phyloP scores from a whole-genome alignment of 2,329 filamentous ascomycete species.

The Metarhizium brunneum region DNA sequence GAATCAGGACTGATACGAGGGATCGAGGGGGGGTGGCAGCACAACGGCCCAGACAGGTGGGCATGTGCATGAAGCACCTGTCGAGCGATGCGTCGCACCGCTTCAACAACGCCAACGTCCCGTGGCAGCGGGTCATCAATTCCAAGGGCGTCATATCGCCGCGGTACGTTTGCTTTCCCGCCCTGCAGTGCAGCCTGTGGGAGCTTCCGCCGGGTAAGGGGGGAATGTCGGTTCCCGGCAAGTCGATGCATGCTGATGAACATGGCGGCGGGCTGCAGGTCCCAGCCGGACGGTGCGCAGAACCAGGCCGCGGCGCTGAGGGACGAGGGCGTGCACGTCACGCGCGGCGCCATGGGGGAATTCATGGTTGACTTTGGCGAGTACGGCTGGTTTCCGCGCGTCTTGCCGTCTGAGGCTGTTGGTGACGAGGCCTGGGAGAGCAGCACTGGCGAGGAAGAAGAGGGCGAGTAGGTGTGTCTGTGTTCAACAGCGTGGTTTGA shows the following conservation, averaged over 20 bases:
- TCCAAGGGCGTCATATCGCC: constrained; percentile 78
- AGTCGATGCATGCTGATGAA: too few species aligned
- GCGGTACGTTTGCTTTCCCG: constrained; percentile 39
- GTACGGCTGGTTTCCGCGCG: constrained; percentile 47
- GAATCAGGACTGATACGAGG: too few species aligned
- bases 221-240: too few species aligned
- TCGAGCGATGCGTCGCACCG: constrained; percentile 40
- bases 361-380: constrained; percentile 39
- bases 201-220: too few species aligned
- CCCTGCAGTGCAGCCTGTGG: too few species aligned
- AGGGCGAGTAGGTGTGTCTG: not conserved
- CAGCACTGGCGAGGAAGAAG: not conserved
- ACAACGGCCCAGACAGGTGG: constrained; percentile 73
- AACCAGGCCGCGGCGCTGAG: constrained; percentile 41
- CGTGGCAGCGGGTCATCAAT: constrained; percentile 92
- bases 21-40: constrained; percentile 31
- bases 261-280: constrained; percentile 21
- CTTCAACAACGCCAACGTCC: constrained; percentile 72
- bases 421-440: not conserved
- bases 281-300: constrained; percentile 37
- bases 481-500: too few species aligned
- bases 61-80: constrained; percentile 81
- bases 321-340: constrained; percentile 44
- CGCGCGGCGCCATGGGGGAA: constrained; percentile 39
- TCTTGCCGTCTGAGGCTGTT: constrained; percentile 34